phyloP scores from a whole-genome alignment of 1,139 yeast species.

The Saccharomyces hybrid region DNA sequence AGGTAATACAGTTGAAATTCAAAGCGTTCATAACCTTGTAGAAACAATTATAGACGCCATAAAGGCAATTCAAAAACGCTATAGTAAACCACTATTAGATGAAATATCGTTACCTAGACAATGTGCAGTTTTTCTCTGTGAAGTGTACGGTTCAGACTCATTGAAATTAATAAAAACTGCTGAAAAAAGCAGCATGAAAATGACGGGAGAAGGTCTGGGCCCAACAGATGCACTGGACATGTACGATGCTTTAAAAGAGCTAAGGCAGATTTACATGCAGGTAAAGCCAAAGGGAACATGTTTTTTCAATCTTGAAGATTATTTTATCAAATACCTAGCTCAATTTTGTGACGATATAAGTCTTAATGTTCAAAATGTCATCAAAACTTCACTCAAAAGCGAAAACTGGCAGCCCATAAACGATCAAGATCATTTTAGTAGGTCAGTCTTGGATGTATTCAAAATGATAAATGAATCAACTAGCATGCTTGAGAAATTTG shows the following conservation, averaged over 20 bases:
- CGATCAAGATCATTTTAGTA: conserved; percentile 36
- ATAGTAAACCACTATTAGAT: conserved; percentile 55
- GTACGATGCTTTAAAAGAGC: conserved; percentile 48
- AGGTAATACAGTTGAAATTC: conserved; percentile 49
- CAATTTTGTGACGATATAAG: conserved; percentile 52
- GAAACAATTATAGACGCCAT: conserved; percentile 48
- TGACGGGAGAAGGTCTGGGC: conserved; percentile 36
- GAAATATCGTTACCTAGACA: conserved; percentile 47
- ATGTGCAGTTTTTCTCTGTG: conserved; percentile 49
- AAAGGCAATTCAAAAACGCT: conserved; percentile 48
- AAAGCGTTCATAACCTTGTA: conserved; percentile 56
- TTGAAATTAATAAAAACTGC: conserved; percentile 53
- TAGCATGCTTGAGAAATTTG: conserved; percentile 43
- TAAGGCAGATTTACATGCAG: conserved; percentile 48
- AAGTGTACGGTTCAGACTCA: conserved; percentile 58
- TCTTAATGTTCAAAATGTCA: conserved; percentile 42
- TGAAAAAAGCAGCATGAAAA: conserved; percentile 37
- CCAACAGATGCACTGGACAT: conserved; percentile 56
- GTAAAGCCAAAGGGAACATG: conserved; percentile 38
- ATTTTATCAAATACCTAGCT: conserved; percentile 51
- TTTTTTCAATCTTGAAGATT: conserved; percentile 50
- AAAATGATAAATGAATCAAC: conserved; percentile 54
- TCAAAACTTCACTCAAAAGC: conserved; percentile 45
- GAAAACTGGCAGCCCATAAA: conserved; percentile 54
- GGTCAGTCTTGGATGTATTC: conserved; percentile 63